Evolutionary conservation across 148 eudicot genomes (phyloP).

Genomic region (Polygonum aviculare): DNA sequence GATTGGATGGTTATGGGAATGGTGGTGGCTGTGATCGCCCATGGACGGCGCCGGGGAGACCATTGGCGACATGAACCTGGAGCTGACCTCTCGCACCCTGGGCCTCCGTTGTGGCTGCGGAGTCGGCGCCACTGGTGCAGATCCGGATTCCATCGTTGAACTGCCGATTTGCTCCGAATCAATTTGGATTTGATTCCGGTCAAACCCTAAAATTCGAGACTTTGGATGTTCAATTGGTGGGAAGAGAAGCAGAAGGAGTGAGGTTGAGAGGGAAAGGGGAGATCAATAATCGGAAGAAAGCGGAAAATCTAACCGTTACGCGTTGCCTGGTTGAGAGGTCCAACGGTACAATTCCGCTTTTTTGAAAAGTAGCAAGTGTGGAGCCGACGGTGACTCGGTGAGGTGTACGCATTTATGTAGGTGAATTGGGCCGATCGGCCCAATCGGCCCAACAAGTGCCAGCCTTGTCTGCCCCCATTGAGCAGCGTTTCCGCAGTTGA

Average conservation of each 20-base stretch:
- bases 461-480: background rate
- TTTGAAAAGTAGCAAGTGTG: background rate
- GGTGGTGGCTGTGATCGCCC: slow-evolving; percentile 13
- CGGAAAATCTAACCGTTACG: slow-evolving; percentile 6
- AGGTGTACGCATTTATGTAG: background rate
- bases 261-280: background rate
- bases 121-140: slow-evolving; percentile 16
- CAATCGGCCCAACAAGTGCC: background rate
- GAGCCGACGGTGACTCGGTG: background rate
- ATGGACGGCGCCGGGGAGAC: slow-evolving; percentile 20
- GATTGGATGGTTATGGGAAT: slow-evolving; percentile 8
- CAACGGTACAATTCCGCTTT: slow-evolving; percentile 4
- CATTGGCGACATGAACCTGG: slow-evolving; percentile 72
- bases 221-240: background rate
- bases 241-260: background rate
- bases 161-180: background rate
- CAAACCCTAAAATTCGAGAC: background rate
- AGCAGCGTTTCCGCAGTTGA: background rate
- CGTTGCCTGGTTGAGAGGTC: background rate
- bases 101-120: slow-evolving; percentile 52
- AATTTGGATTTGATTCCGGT: background rate
- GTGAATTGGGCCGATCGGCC: background rate
- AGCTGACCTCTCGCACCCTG: slow-evolving; percentile 75
- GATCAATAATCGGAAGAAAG: background rate
- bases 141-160: slow-evolving; percentile 1